A percentile compares a stretch with the other conserved stretches of the same genome.
Conservation (phyloP, 768 basidiomycete genomes). For the Cystofilobasidium ferigula region DNA sequence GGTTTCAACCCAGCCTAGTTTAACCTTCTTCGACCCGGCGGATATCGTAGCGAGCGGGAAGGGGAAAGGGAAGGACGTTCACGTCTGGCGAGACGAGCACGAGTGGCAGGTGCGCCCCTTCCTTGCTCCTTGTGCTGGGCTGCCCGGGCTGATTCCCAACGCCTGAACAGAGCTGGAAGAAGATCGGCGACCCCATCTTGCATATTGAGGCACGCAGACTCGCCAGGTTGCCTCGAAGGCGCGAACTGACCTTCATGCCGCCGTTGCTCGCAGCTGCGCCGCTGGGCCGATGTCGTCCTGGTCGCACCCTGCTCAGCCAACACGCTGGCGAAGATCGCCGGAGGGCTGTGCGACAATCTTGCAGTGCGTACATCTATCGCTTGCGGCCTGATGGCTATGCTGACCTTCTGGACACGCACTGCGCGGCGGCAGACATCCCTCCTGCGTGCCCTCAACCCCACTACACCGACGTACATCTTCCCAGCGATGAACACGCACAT, state of each 20-base stretch:
- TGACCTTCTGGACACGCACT: not conserved
- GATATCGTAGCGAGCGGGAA: constrained; percentile 42
- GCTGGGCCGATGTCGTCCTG: constrained; percentile 91
- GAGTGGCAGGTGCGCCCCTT: constrained; percentile 69
- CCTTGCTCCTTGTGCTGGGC: not conserved
- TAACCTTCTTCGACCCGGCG: constrained; percentile 59
- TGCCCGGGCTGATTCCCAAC: not conserved
- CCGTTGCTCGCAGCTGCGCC: constrained; percentile 36
- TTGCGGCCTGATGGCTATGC: constrained; percentile 39
- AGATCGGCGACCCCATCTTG: constrained; percentile 79
- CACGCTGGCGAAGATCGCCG: constrained; percentile 82
- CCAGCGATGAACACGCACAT: constrained; percentile 99
- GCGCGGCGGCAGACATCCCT: constrained; percentile 44
- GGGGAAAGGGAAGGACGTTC: constrained; percentile 41
- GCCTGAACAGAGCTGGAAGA: constrained; percentile 42
- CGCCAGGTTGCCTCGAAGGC: too few species aligned
- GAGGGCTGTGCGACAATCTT: constrained; percentile 81
- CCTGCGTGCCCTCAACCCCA: constrained; percentile 68
- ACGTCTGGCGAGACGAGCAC: constrained; percentile 80
- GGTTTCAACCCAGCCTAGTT: constrained; percentile 63
- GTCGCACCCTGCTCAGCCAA: constrained; percentile 96
- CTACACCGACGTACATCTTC: constrained; percentile 78
- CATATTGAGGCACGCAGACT: constrained; percentile 98
- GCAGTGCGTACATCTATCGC: constrained; percentile 38
- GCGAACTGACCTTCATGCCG: not conserved